A percentile compares a stretch with the other conserved stretches of the same genome.
phyloP scores from a whole-genome alignment of 2,329 filamentous ascomycete species.

The Colletotrichum sp. region DNA sequence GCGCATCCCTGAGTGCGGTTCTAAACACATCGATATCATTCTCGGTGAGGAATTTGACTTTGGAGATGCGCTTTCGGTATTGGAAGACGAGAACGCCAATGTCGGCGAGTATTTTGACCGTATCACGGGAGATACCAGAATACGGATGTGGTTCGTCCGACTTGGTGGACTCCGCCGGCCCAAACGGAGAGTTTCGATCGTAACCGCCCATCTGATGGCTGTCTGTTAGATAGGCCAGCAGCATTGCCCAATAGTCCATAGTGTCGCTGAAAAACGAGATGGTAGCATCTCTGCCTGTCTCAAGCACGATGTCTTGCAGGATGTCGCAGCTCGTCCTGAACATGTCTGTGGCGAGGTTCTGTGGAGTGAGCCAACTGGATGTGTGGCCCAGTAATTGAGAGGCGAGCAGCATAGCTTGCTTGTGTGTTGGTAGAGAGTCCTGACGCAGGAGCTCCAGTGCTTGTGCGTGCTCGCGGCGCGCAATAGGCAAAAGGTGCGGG shows the following conservation, averaged over 20 bases:
- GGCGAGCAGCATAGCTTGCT: conserved; percentile 13
- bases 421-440: not conserved
- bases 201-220: conserved; percentile 8
- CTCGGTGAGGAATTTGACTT: conserved; percentile 23
- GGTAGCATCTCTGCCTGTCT: not conserved
- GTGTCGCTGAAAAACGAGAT: conserved; percentile 22
- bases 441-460: conserved; percentile 11
- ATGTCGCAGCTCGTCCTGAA: conserved; percentile 17
- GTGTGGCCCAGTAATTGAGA: conserved; percentile 24
- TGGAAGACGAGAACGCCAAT: conserved; percentile 23
- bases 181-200: not conserved
- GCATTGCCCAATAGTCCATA: conserved; percentile 29
- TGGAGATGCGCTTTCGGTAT: conserved; percentile 22
- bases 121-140: conserved; percentile 22
- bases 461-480: conserved; percentile 13
- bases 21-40: conserved; percentile 22
- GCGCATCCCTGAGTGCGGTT: conserved; percentile 13
- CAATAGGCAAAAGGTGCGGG: conserved; percentile 13
- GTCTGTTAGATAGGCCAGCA: conserved; percentile 26
- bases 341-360: conserved; percentile 23
- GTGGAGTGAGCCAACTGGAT: conserved; percentile 24
- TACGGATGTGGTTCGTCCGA: conserved; percentile 22
- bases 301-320: not conserved
- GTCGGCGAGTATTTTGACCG: conserved; percentile 18
- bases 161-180: not conserved